These are phyloP conservation scores for Bruguiera parviflora DNA, from an alignment of 345 rosid species.

Conservation along the genomic window DNA sequence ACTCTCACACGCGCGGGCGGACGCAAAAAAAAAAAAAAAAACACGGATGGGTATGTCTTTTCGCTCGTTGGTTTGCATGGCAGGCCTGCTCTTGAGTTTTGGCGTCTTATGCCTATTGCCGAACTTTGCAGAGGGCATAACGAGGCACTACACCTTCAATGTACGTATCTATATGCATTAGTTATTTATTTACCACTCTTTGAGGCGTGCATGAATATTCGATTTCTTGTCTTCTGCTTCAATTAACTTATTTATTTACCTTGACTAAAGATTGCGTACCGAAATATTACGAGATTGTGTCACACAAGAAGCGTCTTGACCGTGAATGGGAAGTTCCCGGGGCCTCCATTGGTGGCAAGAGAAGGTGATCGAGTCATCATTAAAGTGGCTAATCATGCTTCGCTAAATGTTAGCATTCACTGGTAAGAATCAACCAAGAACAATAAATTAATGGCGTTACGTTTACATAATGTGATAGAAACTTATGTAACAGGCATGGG, in stretches of 20 bases:
- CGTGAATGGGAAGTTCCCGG: slow-evolving; percentile 23
- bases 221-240: background rate
- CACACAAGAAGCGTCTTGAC: slow-evolving; percentile 23
- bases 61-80: slow-evolving; percentile 12
- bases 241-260: background rate
- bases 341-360: slow-evolving; percentile 27
- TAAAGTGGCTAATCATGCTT: slow-evolving; percentile 23
- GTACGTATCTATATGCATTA: slow-evolving; percentile 17
- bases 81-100: slow-evolving; percentile 13
- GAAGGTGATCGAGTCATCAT: slow-evolving; percentile 25
- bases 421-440: slow-evolving; percentile 10
- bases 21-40: background rate
- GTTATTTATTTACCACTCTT: too few relatives aligned
- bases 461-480: too few relatives aligned
- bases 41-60: slow-evolving; percentile 21
- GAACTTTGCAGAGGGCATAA: slow-evolving; percentile 26
- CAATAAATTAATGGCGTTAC: too few relatives aligned
- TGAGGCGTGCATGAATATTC: background rate
- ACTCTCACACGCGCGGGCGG: background rate
- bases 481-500: slow-evolving; percentile 21
- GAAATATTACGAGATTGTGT: slow-evolving; percentile 28
- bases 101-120: slow-evolving; percentile 21
- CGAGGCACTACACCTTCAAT: slow-evolving; percentile 59
- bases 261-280: slow-evolving; percentile 11
- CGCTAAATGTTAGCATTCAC: slow-evolving; percentile 22